Percentiles rank a stretch among this genome's conserved stretches.
These are phyloP conservation scores for Aspergillus sp. DNA, from an alignment of 2,329 filamentous ascomycete genomes.

Conservation along the genomic window DNA sequence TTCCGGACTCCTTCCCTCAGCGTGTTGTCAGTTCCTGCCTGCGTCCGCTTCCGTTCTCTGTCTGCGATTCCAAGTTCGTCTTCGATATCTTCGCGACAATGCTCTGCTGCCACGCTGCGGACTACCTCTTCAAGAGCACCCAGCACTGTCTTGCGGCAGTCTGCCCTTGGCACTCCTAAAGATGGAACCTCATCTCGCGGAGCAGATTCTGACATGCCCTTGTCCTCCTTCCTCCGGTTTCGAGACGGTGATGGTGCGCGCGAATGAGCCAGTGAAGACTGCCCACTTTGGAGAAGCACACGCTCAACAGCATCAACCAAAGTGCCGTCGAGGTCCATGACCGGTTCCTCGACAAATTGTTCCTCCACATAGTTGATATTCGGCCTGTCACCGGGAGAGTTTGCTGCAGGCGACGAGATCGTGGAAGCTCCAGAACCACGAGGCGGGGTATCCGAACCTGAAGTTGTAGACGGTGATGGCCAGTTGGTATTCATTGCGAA, in stretches of 20 bases:
- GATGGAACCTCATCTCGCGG: constrained; percentile 22
- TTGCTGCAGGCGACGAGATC: constrained; percentile 13
- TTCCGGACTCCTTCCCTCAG: constrained; percentile 48
- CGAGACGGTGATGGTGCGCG: constrained; percentile 33
- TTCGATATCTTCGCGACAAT: constrained; percentile 32
- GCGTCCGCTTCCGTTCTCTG: constrained; percentile 23
- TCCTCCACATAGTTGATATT: constrained; percentile 36
- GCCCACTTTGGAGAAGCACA: constrained; percentile 39
- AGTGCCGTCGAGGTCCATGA: constrained; percentile 51
- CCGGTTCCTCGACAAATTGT: constrained; percentile 43
- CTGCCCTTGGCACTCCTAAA: constrained; percentile 39
- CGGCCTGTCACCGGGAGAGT: constrained; percentile 9
- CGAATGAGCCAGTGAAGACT: constrained; percentile 33
- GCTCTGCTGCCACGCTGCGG: constrained; percentile 43
- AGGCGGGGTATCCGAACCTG: constrained; percentile 17
- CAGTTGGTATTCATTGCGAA: constrained; percentile 20
- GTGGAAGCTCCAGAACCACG: constrained; percentile 15
- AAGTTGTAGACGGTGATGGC: constrained; percentile 12
- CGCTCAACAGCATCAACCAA: constrained; percentile 50
- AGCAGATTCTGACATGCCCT: constrained; percentile 11
- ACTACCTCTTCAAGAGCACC: constrained; percentile 50
- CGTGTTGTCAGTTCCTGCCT: constrained; percentile 38
- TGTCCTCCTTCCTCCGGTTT: constrained; percentile 24
- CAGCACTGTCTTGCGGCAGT: constrained; percentile 47
- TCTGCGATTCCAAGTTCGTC: constrained; percentile 21